Conservation (phyloP, 2,329 filamentous ascomycete species). For the Diplodia intermedia region DNA sequence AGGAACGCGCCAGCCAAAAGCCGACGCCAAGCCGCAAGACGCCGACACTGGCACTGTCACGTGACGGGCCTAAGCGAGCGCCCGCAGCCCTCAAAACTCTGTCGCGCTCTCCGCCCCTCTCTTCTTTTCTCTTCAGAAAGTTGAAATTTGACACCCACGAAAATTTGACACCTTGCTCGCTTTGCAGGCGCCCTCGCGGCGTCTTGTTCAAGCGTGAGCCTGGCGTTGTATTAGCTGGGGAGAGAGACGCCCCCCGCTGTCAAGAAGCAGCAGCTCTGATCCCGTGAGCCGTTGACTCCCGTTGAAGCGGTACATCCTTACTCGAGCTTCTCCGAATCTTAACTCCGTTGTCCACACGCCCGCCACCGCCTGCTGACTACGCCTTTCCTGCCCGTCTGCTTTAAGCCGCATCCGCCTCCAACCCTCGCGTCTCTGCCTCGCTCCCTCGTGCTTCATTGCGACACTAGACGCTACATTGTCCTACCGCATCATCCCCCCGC, state of each 20-base stretch:
- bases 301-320: slow-evolving; percentile 39
- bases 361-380: slow-evolving; percentile 27
- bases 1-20: slow-evolving; percentile 25
- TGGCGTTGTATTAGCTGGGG: slow-evolving; percentile 64
- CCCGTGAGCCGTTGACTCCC: slow-evolving; percentile 42
- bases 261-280: slow-evolving; percentile 45
- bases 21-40: slow-evolving; percentile 14
- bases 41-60: not conserved
- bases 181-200: slow-evolving; percentile 32
- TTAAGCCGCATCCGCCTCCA: slow-evolving; percentile 24
- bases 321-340: slow-evolving; percentile 9
- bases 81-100: slow-evolving; percentile 15
- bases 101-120: slow-evolving; percentile 34
- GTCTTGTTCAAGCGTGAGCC: slow-evolving; percentile 31
- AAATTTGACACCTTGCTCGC: slow-evolving; percentile 41
- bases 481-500: not conserved
- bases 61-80: slow-evolving; percentile 16
- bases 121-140: slow-evolving; percentile 59
- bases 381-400: not conserved
- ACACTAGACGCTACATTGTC: not conserved
- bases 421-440: not conserved
- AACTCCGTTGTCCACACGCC: slow-evolving; percentile 7
- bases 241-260: slow-evolving; percentile 51
- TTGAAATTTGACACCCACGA: slow-evolving; percentile 57
- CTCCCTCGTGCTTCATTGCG: slow-evolving; percentile 4